Evolutionary conservation across 2,329 filamentous ascomycete genomes (phyloP).

Genomic region (Talaromyces sp.): DNA sequence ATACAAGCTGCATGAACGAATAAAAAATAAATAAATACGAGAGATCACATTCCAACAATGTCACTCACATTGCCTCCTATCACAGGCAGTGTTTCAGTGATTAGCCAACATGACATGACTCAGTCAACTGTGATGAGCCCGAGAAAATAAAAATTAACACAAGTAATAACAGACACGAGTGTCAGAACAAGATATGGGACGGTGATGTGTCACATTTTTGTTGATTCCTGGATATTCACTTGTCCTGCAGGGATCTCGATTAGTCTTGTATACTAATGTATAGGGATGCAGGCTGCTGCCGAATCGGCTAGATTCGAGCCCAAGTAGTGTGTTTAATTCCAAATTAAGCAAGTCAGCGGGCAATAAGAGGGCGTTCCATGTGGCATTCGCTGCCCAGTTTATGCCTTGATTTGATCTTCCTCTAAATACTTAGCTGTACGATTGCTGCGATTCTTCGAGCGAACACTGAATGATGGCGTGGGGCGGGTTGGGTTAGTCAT

Average conservation of each 20-base stretch:
- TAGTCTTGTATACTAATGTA: background rate
- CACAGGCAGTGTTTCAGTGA: background rate
- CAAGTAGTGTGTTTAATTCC: background rate
- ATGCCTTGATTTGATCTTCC: background rate
- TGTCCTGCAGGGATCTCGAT: background rate
- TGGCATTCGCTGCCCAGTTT: background rate
- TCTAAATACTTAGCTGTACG: background rate
- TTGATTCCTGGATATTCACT: background rate
- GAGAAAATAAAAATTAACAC: background rate
- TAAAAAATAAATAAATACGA: background rate
- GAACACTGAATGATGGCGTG: background rate
- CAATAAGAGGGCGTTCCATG: background rate
- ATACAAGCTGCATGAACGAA: background rate
- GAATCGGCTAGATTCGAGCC: background rate
- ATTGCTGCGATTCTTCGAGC: background rate
- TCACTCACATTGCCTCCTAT: background rate
- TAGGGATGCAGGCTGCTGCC: background rate
- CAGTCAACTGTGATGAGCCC: background rate
- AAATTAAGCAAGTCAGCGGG: background rate
- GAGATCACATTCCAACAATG: background rate
- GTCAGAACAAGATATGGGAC: too few relatives aligned
- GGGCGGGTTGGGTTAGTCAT: background rate
- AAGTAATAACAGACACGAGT: too few relatives aligned
- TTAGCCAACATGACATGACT: background rate
- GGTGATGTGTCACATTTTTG: background rate